A percentile compares a stretch with the other conserved stretches of the same genome.
These are phyloP conservation scores for Scutellaria minor DNA, from an alignment of 257 asterid genomes.

Conservation along the genomic window DNA sequence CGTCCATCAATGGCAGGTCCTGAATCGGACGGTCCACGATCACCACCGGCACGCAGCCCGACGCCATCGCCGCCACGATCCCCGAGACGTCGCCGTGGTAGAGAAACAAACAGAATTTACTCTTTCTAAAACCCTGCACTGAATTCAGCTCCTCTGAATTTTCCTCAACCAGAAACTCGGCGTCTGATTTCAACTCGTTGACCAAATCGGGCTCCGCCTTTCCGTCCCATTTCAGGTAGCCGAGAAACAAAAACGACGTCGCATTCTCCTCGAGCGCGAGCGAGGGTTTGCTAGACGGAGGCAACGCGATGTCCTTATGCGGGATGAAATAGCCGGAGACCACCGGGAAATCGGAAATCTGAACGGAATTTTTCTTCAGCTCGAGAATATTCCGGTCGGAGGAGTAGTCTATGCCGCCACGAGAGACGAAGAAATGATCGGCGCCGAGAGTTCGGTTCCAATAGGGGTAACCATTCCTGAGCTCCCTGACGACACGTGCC, in stretches of 20 bases:
- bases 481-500: conserved; percentile 61
- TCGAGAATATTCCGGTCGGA: conserved; percentile 79
- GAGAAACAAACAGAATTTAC: conserved; percentile 75
- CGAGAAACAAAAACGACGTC: conserved; percentile 43
- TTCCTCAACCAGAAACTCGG: conserved; percentile 57
- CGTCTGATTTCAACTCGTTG: conserved; percentile 54
- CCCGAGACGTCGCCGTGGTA: conserved; percentile 51
- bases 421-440: conserved; percentile 76
- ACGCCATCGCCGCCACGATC: conserved; percentile 67
- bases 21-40: conserved; percentile 81
- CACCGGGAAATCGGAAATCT: conserved; percentile 75
- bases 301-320: conserved; percentile 78
- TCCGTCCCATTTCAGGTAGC: conserved; percentile 65
- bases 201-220: conserved; percentile 46
- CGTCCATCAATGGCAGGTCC: conserved; percentile 86
- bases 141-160: conserved; percentile 38
- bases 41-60: conserved; percentile 88
- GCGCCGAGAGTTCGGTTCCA: conserved; percentile 98
- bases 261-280: conserved; percentile 30
- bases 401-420: conserved; percentile 70
- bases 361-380: conserved; percentile 85
- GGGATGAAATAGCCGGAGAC: conserved; percentile 71
- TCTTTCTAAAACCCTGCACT: conserved; percentile 30
- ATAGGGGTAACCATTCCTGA: conserved; percentile 57
- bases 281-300: conserved; percentile 46